Conservation (phyloP, 371 early-diverging fungal species). For the Batrachochytrium dendrobatidis region DNA sequence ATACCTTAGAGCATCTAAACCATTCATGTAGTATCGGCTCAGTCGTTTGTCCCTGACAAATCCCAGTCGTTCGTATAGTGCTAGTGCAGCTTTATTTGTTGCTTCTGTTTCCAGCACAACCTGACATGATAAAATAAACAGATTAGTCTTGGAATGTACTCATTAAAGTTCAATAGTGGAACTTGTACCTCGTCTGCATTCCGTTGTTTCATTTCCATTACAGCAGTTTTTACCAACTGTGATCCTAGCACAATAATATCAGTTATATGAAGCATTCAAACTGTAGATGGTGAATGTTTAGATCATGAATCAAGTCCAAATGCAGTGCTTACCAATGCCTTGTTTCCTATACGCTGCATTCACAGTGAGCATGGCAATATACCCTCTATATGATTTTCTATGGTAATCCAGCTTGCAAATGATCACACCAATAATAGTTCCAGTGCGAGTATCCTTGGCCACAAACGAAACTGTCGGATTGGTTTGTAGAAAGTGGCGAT, state of each 20-base stretch:
- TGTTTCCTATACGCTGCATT: constrained; percentile 65
- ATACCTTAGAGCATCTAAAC: constrained; percentile 81
- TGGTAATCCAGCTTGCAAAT: constrained; percentile 85
- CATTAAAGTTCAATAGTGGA: neutral
- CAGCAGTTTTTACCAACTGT: constrained; percentile 62
- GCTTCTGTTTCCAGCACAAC: constrained; percentile 88
- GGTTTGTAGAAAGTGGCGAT: constrained; percentile 90
- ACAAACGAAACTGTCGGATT: constrained; percentile 78
- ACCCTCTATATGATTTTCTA: constrained; percentile 61
- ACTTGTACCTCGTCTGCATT: constrained; percentile 76
- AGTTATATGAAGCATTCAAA: too few species aligned
- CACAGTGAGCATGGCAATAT: constrained; percentile 96
- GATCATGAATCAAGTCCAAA: too few species aligned
- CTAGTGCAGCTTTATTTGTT: constrained; percentile 78
- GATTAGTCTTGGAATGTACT: neutral
- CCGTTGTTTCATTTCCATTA: constrained; percentile 63
- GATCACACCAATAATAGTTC: constrained; percentile 64
- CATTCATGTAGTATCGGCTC: constrained; percentile 86
- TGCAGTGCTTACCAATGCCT: constrained; percentile 84
- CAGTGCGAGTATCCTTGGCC: constrained; percentile 26
- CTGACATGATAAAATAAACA: constrained; percentile 24
- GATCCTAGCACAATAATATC: constrained; percentile 31
- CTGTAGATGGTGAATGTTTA: too few species aligned
- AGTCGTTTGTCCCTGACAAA: constrained; percentile 89
- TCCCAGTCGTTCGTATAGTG: constrained; percentile 84